Base-by-base conservation (phyloP, 2,329 filamentous ascomycete species). In the Aureobasidium sp. region DNA sequence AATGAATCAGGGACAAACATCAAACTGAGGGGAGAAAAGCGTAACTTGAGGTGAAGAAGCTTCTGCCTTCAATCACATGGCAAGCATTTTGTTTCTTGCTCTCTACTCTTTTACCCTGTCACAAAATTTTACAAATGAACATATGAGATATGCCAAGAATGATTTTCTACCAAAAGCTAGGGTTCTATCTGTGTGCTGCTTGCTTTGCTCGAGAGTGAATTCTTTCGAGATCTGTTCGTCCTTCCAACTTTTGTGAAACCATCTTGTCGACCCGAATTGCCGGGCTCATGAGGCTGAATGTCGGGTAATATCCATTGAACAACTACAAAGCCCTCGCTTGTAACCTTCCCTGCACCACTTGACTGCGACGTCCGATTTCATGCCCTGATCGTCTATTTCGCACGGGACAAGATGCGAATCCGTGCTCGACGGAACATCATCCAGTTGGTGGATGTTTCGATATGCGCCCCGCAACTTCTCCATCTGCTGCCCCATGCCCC, bases 391-490 rank as follows among this genome's bases (percentile, higher is more conserved):
- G 4, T 36, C 29, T 9, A 26, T 2, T 26, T 36, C 29, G 41
- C 53, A 46, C 20, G 39, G 41, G 5, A 26, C 53, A 23, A 36
- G 17, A 5, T 39, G 13, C 2, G 26, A 3, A 57, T 36, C 53
- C n/a, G 53, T 57, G 53, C 37, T 57, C n/a, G 27, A 57, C 53
- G 53, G 53, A 57, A 57, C 39, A 57, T 57, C 53, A 36, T 57
- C 5, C 53, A 57, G 53, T 57, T 57, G 53, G 53, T 57, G 53
- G 53, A 44, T 56, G 39, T 34, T n/a, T 37, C 34, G 17, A 26
- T n/a, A 26, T 46, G 53, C 41, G 53, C 53, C 53, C 53, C 53
- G 39, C 53, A 57, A 46, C 53, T 46, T 46, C 41, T 57, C 53
- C 53, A 44, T 57, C 1, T 17, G 2, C 7, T 15, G 26, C 46